phyloP scores from a whole-genome alignment of 2,329 filamentous ascomycete genomes.

The Pseudogymnoascus sp. region DNA sequence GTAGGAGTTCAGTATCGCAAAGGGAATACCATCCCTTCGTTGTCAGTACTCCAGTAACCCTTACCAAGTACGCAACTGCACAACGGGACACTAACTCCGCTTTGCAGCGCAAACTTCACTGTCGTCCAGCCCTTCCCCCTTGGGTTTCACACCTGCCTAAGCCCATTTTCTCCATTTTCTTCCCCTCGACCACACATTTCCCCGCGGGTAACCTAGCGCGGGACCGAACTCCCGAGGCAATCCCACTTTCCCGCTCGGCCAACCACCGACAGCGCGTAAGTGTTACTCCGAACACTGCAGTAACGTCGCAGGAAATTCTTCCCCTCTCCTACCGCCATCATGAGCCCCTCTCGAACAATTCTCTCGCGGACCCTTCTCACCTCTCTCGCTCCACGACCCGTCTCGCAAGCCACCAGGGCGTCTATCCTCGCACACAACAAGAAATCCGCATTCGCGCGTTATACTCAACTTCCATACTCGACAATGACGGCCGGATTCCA shows the following conservation, averaged over 20 bases:
- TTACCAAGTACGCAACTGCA: neutral
- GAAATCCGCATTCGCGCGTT: constrained; percentile 7
- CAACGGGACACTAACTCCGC: constrained; percentile 2
- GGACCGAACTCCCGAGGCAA: constrained; percentile 3
- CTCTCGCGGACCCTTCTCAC: constrained; percentile 13
- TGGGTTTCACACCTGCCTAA: neutral
- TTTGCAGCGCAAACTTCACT: neutral
- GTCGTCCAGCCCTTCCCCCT: neutral
- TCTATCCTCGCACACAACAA: constrained; percentile 2
- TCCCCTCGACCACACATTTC: neutral
- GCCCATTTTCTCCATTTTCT: neutral
- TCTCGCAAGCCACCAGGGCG: constrained; percentile 12
- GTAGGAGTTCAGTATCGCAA: neutral
- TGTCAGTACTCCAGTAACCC: neutral
- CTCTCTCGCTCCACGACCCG: neutral
- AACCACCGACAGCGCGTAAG: constrained; percentile 4
- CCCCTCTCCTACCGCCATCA: constrained; percentile 7
- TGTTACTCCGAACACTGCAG: neutral
- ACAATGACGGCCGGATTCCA: constrained; percentile 50
- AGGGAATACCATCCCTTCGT: neutral
- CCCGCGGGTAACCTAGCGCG: constrained; percentile 4
- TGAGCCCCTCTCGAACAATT: constrained; percentile 16
- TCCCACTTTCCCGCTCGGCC: neutral
- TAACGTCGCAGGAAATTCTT: constrained; percentile 5
- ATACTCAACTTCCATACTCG: constrained; percentile 30